Evolutionary conservation across 169 alveolate genomes (phyloP).

Genomic region (Eimeria sp.): DNA sequence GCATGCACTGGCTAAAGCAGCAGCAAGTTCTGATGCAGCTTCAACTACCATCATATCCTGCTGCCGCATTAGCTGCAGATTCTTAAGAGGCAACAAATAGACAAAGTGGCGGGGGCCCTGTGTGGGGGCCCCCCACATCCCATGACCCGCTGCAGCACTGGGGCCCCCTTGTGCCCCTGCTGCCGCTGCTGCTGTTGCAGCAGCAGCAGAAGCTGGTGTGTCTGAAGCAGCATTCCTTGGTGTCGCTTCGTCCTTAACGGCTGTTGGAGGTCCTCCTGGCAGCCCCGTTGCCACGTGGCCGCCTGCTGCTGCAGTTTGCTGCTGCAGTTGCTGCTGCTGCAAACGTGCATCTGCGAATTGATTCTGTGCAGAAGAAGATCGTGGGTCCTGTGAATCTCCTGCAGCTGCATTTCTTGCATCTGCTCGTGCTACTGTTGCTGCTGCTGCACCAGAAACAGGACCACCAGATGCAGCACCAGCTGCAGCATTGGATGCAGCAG

Average conservation of each 20-base stretch:
- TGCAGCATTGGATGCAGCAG: not conserved
- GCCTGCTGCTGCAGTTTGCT: not conserved
- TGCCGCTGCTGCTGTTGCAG: slow-evolving; percentile 14
- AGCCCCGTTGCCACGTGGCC: not conserved
- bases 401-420: not conserved
- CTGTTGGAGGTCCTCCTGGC: slow-evolving; percentile 33
- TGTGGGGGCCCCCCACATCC: slow-evolving; percentile 7
- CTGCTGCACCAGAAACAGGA: not conserved
- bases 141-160: not conserved
- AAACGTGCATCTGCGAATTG: no score
- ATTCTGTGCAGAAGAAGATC: not conserved
- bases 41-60: slow-evolving; percentile 70
- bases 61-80: slow-evolving; percentile 71
- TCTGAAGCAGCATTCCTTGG: not conserved
- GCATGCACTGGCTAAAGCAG: slow-evolving; percentile 35
- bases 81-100: slow-evolving; percentile 68
- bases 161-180: not conserved
- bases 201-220: not conserved
- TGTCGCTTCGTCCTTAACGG: not conserved
- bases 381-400: not conserved
- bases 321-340: not conserved
- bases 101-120: slow-evolving; percentile 51
- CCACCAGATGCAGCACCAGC: no score
- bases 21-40: slow-evolving; percentile 32
- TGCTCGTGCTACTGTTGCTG: not conserved